Evolutionary conservation across 139 green algal genomes (phyloP).

Genomic region (Edaphochlamys debaryana): DNA sequence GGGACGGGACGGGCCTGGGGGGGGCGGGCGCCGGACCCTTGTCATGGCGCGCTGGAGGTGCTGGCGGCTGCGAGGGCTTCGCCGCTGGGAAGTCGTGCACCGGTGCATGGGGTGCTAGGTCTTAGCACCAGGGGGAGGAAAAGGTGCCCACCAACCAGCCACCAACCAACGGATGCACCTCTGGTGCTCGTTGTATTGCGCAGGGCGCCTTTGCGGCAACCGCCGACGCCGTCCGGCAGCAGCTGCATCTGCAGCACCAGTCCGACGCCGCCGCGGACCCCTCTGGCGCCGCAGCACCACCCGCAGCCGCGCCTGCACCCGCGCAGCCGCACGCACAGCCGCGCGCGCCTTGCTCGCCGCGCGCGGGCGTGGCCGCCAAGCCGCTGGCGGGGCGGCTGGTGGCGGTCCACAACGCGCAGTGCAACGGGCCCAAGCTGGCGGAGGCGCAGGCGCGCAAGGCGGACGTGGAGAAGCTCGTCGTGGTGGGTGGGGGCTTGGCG

Average conservation of each 20-base stretch:
- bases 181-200: too few species aligned
- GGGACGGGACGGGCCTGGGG: background rate
- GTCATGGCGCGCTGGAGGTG: too few species aligned
- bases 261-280: background rate
- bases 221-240: background rate
- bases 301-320: background rate
- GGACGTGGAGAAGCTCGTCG: constrained; percentile 23
- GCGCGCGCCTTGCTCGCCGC: background rate
- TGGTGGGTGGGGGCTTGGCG: constrained; percentile 11
- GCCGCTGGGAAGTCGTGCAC: background rate
- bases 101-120: background rate
- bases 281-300: background rate
- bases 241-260: constrained; percentile 18
- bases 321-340: too few species aligned
- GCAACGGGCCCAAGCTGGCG: background rate
- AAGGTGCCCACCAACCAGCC: too few species aligned
- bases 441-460: constrained; percentile 25
- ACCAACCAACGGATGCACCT: too few species aligned
- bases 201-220: constrained; percentile 2
- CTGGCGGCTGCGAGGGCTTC: too few species aligned
- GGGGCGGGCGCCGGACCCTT: too few species aligned
- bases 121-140: too few species aligned
- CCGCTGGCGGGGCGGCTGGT: constrained; percentile 7
- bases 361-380: background rate
- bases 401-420: background rate